A percentile compares a stretch with the other conserved stretches of the same genome.
Conservation (phyloP, 371 early-diverging fungal genomes). For the Syncephalastrum monosporum region DNA sequence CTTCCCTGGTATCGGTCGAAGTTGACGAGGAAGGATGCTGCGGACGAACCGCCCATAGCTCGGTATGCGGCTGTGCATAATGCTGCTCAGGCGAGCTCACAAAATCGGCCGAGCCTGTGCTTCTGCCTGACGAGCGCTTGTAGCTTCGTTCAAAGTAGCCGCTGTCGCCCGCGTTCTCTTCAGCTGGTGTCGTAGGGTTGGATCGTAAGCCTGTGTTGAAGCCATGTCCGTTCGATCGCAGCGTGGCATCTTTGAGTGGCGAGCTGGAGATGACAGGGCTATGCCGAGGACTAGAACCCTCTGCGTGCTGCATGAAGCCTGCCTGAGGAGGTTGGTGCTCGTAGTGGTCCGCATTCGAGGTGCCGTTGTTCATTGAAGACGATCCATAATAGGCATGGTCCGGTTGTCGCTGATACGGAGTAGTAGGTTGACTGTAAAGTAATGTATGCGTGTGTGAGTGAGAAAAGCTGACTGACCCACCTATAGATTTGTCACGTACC, state of each 20-base stretch:
- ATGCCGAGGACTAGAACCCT: conserved; percentile 9
- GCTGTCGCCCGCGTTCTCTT: conserved; percentile 13
- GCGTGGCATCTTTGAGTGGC: conserved; percentile 5
- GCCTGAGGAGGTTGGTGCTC: conserved; percentile 11
- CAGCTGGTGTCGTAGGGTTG: conserved; percentile 4
- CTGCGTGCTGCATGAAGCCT: conserved; percentile 6
- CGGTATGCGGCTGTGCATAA: conserved; percentile 1
- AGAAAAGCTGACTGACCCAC: neutral
- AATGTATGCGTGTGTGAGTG: neutral
- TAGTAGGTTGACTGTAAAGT: neutral
- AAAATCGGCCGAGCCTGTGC: conserved; percentile 8
- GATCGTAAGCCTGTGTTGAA: conserved; percentile 2
- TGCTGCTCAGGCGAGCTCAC: conserved; percentile 2
- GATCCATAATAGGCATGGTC: neutral
- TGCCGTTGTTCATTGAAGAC: neutral
- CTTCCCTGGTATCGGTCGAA: conserved; percentile 1
- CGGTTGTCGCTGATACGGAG: conserved; percentile 7
- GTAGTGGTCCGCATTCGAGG: conserved; percentile 1
- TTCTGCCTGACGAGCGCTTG: conserved; percentile 18
- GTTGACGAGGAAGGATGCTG: conserved; percentile 3
- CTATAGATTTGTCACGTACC: conserved; percentile 3
- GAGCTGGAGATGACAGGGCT: conserved; percentile 8
- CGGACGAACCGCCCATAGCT: neutral
- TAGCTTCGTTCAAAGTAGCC: conserved; percentile 15
- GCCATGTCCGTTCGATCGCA: conserved; percentile 5